Evolutionary conservation across 1,284 basidiomycete genomes (phyloP), one percentile per base, ranked within the genome.

Genomic region (Fomitiporia mediterranea): DNA sequence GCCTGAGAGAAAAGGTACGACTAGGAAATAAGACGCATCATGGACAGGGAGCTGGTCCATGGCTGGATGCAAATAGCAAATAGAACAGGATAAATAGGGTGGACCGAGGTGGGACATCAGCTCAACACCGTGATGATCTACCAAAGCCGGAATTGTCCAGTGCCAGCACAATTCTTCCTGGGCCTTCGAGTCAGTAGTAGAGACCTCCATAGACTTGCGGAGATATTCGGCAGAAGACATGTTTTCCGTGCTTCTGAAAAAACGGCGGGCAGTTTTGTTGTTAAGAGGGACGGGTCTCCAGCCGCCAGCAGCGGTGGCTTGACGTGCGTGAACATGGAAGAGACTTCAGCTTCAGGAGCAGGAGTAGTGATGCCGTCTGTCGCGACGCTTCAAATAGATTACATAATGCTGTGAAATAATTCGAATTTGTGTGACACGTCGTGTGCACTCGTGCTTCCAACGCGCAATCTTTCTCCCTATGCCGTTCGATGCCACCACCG

Each of bases 401-500:
- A 46, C 27, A 30, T 46, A 46, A 46, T 43, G 27, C 7, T 43
- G 30, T 28, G 4, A 46, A 46, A 46, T 46, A 46, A 46, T 46
- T 30, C 23, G 25, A 46, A 46, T 27, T 15, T 28, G 11, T 46
- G 44, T 46, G 44, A 46, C 44, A 46, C 44, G 44, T 46, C 44
- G 44, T 28, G 44, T 46, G 44, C 30, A 30, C n/a, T n/a, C 21
- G 39, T 42, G 19, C n/a, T 42, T 42, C 39, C 19, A 19, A 25
- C 44, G 13, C 11, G 15, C 4, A 46, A 13, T 15, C n/a, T 1
- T 46, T 46, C 27, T 51, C 37, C 19, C 23, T 21, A 39, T 39
- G 39, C 34, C 28, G 40, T 42, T 66, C 61, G 60, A 91, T 91
- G 89, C 84, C 88, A 51, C 86, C 89, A 57, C 84, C 86, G 58